Conservation (phyloP, 768 basidiomycete species). For the Hortiboletus campestris region DNA sequence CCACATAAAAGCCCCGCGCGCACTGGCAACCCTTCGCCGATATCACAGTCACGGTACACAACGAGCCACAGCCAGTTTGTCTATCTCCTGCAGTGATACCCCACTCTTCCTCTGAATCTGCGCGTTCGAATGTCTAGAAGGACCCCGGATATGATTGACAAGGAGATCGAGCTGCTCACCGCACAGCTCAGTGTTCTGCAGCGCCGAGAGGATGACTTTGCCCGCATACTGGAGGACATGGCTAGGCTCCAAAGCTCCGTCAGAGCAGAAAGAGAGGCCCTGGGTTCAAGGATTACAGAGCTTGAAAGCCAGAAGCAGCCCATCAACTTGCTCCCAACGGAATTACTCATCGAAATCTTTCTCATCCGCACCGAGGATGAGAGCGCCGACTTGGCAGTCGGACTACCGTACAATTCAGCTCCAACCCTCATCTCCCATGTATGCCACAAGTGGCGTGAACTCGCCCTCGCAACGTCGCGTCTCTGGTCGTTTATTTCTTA, state of each 20-base stretch:
- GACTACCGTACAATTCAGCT: conserved; percentile 31
- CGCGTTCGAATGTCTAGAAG: conserved; percentile 19
- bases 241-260: conserved; percentile 37
- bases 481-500: conserved; percentile 46
- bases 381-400: conserved; percentile 20
- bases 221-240: conserved; percentile 42
- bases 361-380: conserved; percentile 28
- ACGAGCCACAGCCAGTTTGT: not conserved
- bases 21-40: not conserved
- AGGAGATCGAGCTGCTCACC: conserved; percentile 37
- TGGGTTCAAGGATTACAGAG: conserved; percentile 30
- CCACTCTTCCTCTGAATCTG: not conserved
- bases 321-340: conserved; percentile 50
- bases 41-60: not conserved
- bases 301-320: conserved; percentile 45
- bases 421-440: conserved; percentile 47
- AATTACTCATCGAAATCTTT: conserved; percentile 48
- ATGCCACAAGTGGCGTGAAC: conserved; percentile 47
- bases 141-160: conserved; percentile 30
- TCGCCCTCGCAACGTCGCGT: conserved; percentile 40
- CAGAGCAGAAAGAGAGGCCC: conserved; percentile 30
- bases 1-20: not conserved
- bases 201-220: conserved; percentile 40
- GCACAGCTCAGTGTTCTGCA: conserved; percentile 38
- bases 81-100: not conserved